Evolutionary conservation across 1,139 yeast genomes (phyloP).

Genomic region (Lodderomyces parapsilosis): DNA sequence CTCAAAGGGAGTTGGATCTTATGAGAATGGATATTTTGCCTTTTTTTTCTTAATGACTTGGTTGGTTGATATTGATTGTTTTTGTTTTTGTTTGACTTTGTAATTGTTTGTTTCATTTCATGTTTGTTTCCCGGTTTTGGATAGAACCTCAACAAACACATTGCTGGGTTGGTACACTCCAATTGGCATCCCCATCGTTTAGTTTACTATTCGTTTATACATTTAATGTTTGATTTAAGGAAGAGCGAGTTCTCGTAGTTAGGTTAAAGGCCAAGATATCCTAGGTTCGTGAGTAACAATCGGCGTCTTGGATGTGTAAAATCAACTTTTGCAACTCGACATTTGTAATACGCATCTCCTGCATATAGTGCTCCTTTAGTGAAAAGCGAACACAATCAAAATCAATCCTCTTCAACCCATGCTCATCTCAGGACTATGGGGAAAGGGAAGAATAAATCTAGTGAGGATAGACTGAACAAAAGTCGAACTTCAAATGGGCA

Average conservation of each 20-base stretch:
- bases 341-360: too few species aligned
- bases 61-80: conserved; percentile 1
- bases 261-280: not conserved
- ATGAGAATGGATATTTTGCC: not conserved
- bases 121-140: not conserved
- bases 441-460: conserved; percentile 63
- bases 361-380: not conserved
- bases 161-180: too few species aligned
- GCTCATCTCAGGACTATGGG: conserved; percentile 43
- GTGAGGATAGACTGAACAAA: conserved; percentile 36
- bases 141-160: not conserved
- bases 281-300: too few species aligned
- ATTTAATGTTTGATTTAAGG: not conserved
- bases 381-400: not conserved
- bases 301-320: too few species aligned
- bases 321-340: too few species aligned
- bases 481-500: conserved; percentile 57
- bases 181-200: not conserved
- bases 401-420: not conserved
- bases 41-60: not conserved
- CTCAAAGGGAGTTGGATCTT: not conserved
- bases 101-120: too few species aligned
- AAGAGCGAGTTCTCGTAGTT: not conserved
- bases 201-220: not conserved
- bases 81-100: not conserved